Percentiles rank a stretch among this genome's conserved stretches.
Evolutionary conservation across 2,329 filamentous ascomycete genomes (phyloP).

Genomic region (Nakataea oryzae): DNA sequence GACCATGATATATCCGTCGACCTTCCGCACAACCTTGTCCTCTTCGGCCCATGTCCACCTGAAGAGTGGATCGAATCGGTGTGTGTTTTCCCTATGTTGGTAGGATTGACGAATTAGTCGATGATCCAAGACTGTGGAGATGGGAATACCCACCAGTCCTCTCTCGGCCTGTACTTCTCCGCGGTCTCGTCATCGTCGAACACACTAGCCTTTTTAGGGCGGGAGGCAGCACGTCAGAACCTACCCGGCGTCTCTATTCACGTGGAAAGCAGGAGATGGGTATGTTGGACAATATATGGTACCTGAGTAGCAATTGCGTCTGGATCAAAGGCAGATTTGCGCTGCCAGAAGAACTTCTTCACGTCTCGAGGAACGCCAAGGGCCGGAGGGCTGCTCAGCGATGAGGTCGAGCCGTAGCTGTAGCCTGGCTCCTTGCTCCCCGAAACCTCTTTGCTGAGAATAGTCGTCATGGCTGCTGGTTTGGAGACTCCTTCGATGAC

Average conservation of each 20-base stretch:
- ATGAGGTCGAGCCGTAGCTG: slow-evolving; percentile 7
- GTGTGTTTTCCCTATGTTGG: slow-evolving; percentile 28
- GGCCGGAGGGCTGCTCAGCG: slow-evolving; percentile 9
- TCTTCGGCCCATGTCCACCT: slow-evolving; percentile 32
- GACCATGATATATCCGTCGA: slow-evolving; percentile 29
- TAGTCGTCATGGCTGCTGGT: slow-evolving; percentile 13
- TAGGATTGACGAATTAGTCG: slow-evolving; percentile 1
- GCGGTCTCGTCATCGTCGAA: slow-evolving; percentile 26
- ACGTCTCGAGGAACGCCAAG: slow-evolving; percentile 17
- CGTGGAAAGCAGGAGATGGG: not conserved
- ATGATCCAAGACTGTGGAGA: not conserved
- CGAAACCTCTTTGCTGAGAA: slow-evolving; percentile 6
- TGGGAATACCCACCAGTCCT: slow-evolving; percentile 13
- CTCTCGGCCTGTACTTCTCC: slow-evolving; percentile 21
- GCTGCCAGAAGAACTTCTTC: slow-evolving; percentile 23
- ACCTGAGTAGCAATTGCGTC: slow-evolving; percentile 26
- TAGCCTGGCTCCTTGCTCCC: slow-evolving; percentile 6
- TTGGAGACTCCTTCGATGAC: not conserved
- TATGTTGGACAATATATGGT: slow-evolving; percentile 1
- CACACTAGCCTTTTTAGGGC: slow-evolving; percentile 15
- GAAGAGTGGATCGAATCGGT: slow-evolving; percentile 35
- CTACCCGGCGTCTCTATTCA: not conserved
- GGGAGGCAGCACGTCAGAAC: not conserved
- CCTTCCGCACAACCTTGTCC: slow-evolving; percentile 30
- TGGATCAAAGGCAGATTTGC: slow-evolving; percentile 12